A percentile compares a stretch with the other conserved stretches of the same genome.
phyloP scores from a whole-genome alignment of 2,329 filamentous ascomycete genomes.

The Colletotrichum sidae region DNA sequence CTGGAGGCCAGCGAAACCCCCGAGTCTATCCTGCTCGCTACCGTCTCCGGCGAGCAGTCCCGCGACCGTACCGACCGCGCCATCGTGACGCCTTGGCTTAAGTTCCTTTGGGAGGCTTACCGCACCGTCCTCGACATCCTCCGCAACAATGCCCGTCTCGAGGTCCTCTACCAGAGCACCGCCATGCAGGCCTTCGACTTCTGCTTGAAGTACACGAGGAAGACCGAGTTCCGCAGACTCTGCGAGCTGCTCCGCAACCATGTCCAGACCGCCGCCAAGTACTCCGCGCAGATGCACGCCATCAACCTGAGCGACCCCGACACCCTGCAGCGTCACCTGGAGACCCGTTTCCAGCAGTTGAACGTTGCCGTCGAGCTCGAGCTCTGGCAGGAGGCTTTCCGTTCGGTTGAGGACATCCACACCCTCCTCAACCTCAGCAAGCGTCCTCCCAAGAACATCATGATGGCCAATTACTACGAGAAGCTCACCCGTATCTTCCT shows the following conservation, averaged over 20 bases:
- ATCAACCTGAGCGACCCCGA: slow-evolving; percentile 99
- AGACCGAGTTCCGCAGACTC: slow-evolving; percentile 98
- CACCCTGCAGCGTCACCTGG: slow-evolving; percentile 94
- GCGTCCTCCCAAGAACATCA: slow-evolving; percentile 96
- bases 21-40: slow-evolving; percentile 96
- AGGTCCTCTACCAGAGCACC: slow-evolving; percentile 98
- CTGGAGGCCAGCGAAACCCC: slow-evolving; percentile 97
- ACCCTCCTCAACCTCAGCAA: slow-evolving; percentile 97
- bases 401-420: slow-evolving; percentile 98
- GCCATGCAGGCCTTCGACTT: slow-evolving; percentile 99
- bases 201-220: slow-evolving; percentile 96
- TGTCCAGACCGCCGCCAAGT: slow-evolving; percentile 98
- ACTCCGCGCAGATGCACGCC: slow-evolving; percentile 98
- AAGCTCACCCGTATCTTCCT: slow-evolving; percentile 99
- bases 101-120: slow-evolving; percentile 99
- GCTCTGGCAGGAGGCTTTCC: slow-evolving; percentile 99
- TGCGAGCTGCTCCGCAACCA: slow-evolving; percentile 99
- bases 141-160: slow-evolving; percentile 97
- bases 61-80: slow-evolving; percentile 97
- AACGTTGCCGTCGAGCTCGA: slow-evolving; percentile 98
- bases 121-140: slow-evolving; percentile 98
- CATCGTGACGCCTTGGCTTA: slow-evolving; percentile 98
- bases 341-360: slow-evolving; percentile 97
- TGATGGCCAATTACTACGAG: slow-evolving; percentile 99
- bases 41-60: slow-evolving; percentile 97